Evolutionary conservation across 352 stramenopile species (phyloP), one percentile per base, ranked within the genome.

Genomic region (Phytophthora lateralis): DNA sequence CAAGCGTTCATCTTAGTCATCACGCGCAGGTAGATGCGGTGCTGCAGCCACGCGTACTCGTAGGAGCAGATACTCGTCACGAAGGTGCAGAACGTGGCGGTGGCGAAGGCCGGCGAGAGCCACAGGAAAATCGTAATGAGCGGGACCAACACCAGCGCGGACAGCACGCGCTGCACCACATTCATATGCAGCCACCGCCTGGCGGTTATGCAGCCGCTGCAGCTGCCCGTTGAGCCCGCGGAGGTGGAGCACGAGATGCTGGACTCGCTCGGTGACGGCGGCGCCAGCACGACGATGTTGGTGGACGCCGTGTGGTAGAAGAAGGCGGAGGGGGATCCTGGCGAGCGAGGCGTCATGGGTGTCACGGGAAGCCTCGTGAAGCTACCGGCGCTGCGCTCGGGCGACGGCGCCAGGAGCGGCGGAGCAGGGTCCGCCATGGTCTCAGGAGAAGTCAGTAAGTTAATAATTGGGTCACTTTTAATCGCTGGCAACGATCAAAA

Each of bases 41-140:
- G 74, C 12, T 78, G 69, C 30, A 91, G 67, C 82, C 82, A 90
- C 18, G 78, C 72, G 30, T 88, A 91, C 60, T 91, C 82, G 57
- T 85, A 91, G 10, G 79, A 76, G 68, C 80, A 90, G 43, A 88
- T 71, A 21, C 70, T 84, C 27, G 63, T 83, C 12, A 88, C 68
- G 41, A 85, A 86, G 4, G 78, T 73, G 44, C 80, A 90, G 60
- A 88, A 74, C n/a, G 76, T 90, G 39, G 78, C 76, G 21, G 80
- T 90, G 29, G 78, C 75, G 53, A 87, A 83, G 27, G 75, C 76
- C 15, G 80, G 80, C 20, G 80, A 90, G 29, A 78, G 63, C 80
- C 78, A 88, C 38, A 91, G 63, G 51, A 90, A 89, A 9, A 75
- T 35, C 5, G 79, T 90, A 48, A 91, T 85, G 12, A 86, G 63